Conservation (phyloP, 495 filamentous ascomycete species). For the Neurospora sp. region DNA sequence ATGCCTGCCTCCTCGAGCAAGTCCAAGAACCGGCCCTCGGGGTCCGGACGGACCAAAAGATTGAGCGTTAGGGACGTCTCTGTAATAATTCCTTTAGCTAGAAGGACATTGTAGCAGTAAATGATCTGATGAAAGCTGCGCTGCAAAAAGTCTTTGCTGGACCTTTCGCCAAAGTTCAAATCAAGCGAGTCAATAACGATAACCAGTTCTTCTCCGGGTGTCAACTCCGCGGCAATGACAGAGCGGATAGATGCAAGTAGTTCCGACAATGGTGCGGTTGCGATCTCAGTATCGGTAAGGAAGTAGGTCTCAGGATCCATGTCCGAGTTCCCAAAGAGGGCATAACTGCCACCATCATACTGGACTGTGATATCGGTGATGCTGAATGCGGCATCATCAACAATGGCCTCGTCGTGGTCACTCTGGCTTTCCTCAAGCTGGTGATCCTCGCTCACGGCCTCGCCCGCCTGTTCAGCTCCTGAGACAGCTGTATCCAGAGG, state of each 20-base stretch:
- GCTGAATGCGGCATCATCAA: background rate
- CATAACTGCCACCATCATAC: constrained; percentile 59
- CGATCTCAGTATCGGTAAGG: constrained; percentile 54
- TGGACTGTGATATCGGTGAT: constrained; percentile 45
- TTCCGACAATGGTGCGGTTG: constrained; percentile 45
- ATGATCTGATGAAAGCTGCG: constrained; percentile 39
- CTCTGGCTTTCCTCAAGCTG: background rate
- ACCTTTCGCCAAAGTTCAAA: constrained; percentile 56
- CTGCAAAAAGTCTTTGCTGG: constrained; percentile 15
- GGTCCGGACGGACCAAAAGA: constrained; percentile 15
- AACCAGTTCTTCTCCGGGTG: constrained; percentile 57
- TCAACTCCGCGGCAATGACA: constrained; percentile 57
- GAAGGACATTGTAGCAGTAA: constrained; percentile 9
- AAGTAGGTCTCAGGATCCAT: constrained; percentile 65
- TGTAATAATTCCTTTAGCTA: constrained; percentile 12
- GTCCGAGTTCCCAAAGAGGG: constrained; percentile 56
- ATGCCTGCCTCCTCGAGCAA: constrained; percentile 12
- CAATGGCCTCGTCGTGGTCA: constrained; percentile 8
- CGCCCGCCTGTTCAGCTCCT: background rate
- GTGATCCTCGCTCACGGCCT: background rate
- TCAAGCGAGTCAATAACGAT: constrained; percentile 58
- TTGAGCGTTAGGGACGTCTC: constrained; percentile 20
- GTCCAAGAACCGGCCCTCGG: constrained; percentile 17
- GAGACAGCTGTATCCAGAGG: background rate
- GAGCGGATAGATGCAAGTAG: constrained; percentile 56